phyloP scores from a whole-genome alignment of 257 asterid genomes.

The Gynochthodes officinalis region DNA sequence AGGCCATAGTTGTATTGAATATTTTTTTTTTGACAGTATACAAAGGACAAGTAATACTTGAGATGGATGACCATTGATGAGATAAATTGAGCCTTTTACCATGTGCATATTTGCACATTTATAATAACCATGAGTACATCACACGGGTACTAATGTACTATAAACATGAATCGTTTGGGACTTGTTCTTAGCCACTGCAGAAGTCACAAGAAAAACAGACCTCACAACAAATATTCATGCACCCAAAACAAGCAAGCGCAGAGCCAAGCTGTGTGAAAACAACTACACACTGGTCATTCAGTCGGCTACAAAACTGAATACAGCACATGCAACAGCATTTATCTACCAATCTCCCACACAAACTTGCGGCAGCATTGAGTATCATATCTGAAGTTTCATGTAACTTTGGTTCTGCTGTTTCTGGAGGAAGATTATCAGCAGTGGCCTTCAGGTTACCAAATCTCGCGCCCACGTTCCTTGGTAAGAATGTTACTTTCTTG shows the following conservation, averaged over 20 bases:
- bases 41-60: no score
- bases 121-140: no score
- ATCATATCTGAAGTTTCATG: conserved; percentile 57
- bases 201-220: conserved; percentile 46
- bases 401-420: conserved; percentile 59
- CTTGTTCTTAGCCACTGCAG: conserved; percentile 2
- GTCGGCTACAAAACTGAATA: conserved; percentile 47
- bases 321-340: conserved; percentile 77
- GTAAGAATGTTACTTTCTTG: conserved; percentile 39
- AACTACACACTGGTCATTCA: conserved; percentile 68
- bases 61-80: no score
- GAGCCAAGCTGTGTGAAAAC: conserved; percentile 67
- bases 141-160: no score
- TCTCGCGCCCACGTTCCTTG: conserved; percentile 45
- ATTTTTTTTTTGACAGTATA: no score
- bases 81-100: no score
- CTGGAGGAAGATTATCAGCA: conserved; percentile 48
- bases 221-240: conserved; percentile 60
- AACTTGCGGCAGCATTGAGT: conserved; percentile 47
- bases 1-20: no score
- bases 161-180: background rate
- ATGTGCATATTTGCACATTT: no score
- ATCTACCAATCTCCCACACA: conserved; percentile 47
- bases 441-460: conserved; percentile 70
- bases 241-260: conserved; percentile 70